phyloP scores from a whole-genome alignment of 2,329 filamentous ascomycete genomes.

The Bipolaris victoriae region DNA sequence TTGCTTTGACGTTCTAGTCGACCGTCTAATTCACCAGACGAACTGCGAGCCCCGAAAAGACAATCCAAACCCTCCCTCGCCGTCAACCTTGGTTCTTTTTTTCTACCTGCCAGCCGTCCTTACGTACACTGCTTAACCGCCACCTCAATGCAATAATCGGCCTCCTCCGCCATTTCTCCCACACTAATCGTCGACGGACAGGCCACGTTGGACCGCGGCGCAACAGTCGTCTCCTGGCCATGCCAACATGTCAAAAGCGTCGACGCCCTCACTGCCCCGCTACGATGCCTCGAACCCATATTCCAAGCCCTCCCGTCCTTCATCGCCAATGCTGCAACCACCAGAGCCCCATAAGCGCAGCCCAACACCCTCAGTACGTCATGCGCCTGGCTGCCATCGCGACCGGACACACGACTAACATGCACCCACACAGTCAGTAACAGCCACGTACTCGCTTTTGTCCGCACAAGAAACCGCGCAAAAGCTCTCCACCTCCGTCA shows the following conservation, averaged over 20 bases:
- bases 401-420: conserved; percentile 24
- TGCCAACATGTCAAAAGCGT: conserved; percentile 68
- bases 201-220: conserved; percentile 43
- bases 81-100: conserved; percentile 2
- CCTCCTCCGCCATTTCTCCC: conserved; percentile 3
- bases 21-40: conserved; percentile 7
- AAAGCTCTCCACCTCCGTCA: conserved; percentile 80
- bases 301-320: conserved; percentile 36
- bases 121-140: conserved; percentile 6
- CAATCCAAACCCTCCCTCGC: conserved; percentile 11
- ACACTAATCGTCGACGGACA: conserved; percentile 21
- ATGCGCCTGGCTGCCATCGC: conserved; percentile 8
- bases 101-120: conserved; percentile 1
- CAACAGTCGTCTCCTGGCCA: conserved; percentile 47
- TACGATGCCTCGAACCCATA: conserved; percentile 55
- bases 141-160: conserved; percentile 35
- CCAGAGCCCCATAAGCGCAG: conserved; percentile 37
- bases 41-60: conserved; percentile 18
- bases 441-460: conserved; percentile 66
- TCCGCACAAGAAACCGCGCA: conserved; percentile 79
- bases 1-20: conserved; percentile 34
- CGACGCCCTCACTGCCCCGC: conserved; percentile 64
- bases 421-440: conserved; percentile 47
- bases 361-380: conserved; percentile 40
- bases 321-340: conserved; percentile 41